Conservation (phyloP, 768 basidiomycete genomes). For the Tulasnella sp. region DNA sequence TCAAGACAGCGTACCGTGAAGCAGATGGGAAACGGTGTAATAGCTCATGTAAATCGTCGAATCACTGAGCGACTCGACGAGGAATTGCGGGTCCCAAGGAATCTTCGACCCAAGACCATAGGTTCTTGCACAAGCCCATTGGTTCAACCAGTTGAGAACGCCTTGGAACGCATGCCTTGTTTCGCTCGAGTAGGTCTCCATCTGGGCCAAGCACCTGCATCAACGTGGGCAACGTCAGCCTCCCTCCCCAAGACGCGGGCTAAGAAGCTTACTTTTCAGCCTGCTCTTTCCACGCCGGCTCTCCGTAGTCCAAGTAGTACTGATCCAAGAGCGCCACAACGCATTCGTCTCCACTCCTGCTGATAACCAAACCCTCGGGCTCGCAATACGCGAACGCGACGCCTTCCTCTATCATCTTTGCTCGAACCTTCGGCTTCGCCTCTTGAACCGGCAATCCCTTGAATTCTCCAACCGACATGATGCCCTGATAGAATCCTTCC, state of each 20-base stretch:
- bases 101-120: conserved; percentile 93
- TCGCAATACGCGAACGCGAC: conserved; percentile 91
- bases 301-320: conserved; percentile 98
- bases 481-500: conserved; percentile 95
- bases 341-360: conserved; percentile 92
- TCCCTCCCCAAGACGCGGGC: background rate
- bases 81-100: conserved; percentile 95
- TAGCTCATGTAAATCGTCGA: conserved; percentile 99
- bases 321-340: conserved; percentile 98
- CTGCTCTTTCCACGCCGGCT: conserved; percentile 79
- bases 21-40: conserved; percentile 87
- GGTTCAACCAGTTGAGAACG: conserved; percentile 89
- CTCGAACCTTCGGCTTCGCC: conserved; percentile 85
- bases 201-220: conserved; percentile 65
- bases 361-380: conserved; percentile 86
- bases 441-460: conserved; percentile 85
- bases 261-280: conserved; percentile 60
- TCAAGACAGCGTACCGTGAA: conserved; percentile 64
- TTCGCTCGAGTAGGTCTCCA: conserved; percentile 90
- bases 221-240: conserved; percentile 15
- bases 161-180: conserved; percentile 90
- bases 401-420: conserved; percentile 70
- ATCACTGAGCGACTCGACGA: conserved; percentile 95
- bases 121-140: conserved; percentile 99
- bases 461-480: conserved; percentile 87